A percentile compares a stretch with the other conserved stretches of the same genome.
phyloP scores from a whole-genome alignment of 345 rosid species.

The Microthlaspi erraticum region DNA sequence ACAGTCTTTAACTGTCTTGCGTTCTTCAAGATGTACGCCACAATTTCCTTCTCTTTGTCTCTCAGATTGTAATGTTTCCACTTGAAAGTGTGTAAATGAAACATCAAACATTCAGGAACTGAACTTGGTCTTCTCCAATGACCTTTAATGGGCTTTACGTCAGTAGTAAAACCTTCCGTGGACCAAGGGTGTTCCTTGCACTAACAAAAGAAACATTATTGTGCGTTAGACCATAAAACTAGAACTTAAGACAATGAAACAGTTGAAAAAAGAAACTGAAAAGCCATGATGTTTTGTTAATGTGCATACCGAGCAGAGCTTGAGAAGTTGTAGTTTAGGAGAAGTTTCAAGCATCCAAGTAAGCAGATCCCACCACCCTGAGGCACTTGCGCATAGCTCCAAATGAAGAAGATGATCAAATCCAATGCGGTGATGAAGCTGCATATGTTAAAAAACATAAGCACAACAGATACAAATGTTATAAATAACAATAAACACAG shows the following conservation, averaged over 20 bases:
- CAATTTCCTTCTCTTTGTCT: neutral
- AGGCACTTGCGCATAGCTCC: neutral
- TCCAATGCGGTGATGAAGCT: neutral
- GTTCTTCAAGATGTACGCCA: neutral
- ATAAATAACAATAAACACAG: neutral
- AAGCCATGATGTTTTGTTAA: neutral
- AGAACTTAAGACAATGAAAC: too few relatives aligned
- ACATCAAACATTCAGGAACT: neutral
- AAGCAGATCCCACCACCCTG: neutral
- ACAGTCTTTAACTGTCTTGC: neutral
- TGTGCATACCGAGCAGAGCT: neutral
- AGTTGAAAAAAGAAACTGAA: too few relatives aligned
- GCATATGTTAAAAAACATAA: neutral
- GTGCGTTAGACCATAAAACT: neutral
- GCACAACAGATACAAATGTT: neutral
- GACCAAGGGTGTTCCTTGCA: neutral
- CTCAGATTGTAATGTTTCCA: neutral
- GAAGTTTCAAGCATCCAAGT: neutral
- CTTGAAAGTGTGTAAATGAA: neutral
- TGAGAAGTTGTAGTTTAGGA: neutral
- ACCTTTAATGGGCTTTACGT: too few relatives aligned
- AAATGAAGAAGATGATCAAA: neutral
- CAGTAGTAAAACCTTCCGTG: too few relatives aligned
- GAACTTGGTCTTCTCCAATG: neutral
- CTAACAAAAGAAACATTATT: neutral